Conservation (phyloP, 2,329 filamentous ascomycete genomes). For the Alternaria triticimaculans region DNA sequence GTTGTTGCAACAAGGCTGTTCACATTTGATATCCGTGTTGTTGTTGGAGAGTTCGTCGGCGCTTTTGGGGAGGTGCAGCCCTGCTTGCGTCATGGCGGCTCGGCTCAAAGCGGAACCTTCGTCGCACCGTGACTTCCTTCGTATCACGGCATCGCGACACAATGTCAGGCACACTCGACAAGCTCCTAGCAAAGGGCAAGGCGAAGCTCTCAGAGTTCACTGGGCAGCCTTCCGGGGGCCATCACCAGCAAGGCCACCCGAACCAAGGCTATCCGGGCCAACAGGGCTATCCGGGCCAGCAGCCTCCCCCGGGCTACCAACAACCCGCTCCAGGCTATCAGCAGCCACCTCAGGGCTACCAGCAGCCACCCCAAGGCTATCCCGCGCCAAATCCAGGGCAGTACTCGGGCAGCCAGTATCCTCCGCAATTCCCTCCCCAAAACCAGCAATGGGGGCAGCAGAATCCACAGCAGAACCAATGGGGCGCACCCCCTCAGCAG, state of each 20-base stretch:
- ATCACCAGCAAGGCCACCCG: constrained; percentile 31
- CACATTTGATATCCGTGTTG: background rate
- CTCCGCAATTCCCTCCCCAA: constrained; percentile 27
- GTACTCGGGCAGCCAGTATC: constrained; percentile 29
- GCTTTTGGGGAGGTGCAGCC: background rate
- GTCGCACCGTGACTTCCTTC: constrained; percentile 1
- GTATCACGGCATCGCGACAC: constrained; percentile 5
- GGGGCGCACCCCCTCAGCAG: constrained; percentile 19
- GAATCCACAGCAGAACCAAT: constrained; percentile 20
- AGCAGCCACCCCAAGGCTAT: constrained; percentile 12
- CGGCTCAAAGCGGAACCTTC: constrained; percentile 10
- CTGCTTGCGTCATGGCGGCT: constrained; percentile 17
- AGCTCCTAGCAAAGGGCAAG: constrained; percentile 46
- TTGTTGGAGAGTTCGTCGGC: background rate
- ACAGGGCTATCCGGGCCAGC: constrained; percentile 21
- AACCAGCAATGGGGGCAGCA: constrained; percentile 19
- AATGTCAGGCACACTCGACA: constrained; percentile 43
- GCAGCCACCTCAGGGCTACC: constrained; percentile 24
- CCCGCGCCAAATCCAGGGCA: constrained; percentile 16
- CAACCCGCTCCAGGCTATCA: constrained; percentile 22
- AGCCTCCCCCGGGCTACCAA: constrained; percentile 10
- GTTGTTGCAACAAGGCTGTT: background rate
- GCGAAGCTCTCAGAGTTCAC: constrained; percentile 46
- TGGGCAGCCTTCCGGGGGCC: constrained; percentile 23
- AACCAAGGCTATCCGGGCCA: constrained; percentile 24